Conservation (phyloP, 169 alveolate genomes). For the Cryptosporidium xiaoi region DNA sequence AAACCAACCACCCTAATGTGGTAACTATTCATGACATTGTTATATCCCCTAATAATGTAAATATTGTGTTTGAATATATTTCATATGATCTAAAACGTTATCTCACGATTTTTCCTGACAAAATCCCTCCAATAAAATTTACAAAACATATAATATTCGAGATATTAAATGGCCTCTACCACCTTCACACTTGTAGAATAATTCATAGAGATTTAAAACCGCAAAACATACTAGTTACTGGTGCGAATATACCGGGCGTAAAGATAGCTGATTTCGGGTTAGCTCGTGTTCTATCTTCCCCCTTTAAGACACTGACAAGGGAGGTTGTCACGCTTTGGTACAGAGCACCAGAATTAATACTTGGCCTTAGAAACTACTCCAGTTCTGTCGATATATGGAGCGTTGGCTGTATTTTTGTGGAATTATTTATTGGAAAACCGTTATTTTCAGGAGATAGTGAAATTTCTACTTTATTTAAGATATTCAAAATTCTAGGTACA, state of each 20-base stretch:
- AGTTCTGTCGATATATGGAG: constrained; percentile 98
- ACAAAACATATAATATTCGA: constrained; percentile 59
- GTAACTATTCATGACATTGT: constrained; percentile 91
- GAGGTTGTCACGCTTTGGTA: constrained; percentile 97
- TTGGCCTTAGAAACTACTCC: constrained; percentile 93
- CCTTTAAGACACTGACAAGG: constrained; percentile 91
- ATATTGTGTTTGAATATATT: constrained; percentile 62
- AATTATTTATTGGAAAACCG: constrained; percentile 87
- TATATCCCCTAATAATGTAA: constrained; percentile 4
- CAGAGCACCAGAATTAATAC: constrained; percentile 97
- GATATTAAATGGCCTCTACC: constrained; percentile 84
- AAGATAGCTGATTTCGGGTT: constrained; percentile 93
- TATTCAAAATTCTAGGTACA: constrained; percentile 91
- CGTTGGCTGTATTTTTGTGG: constrained; percentile 95
- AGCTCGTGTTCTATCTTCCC: constrained; percentile 79
- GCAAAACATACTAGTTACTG: constrained; percentile 82
- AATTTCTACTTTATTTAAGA: constrained; percentile 87
- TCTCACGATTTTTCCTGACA: constrained; percentile 51
- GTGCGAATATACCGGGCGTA: constrained; percentile 67
- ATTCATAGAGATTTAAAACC: constrained; percentile 92
- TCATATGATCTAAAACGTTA: constrained; percentile 67
- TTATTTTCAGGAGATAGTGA: constrained; percentile 90
- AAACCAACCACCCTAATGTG: constrained; percentile 92
- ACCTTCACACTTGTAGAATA: constrained; percentile 88
- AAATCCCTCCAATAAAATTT: constrained; percentile 40